Base-by-base conservation (phyloP, 345 rosid species). In the Pelargonium nanum region DNA sequence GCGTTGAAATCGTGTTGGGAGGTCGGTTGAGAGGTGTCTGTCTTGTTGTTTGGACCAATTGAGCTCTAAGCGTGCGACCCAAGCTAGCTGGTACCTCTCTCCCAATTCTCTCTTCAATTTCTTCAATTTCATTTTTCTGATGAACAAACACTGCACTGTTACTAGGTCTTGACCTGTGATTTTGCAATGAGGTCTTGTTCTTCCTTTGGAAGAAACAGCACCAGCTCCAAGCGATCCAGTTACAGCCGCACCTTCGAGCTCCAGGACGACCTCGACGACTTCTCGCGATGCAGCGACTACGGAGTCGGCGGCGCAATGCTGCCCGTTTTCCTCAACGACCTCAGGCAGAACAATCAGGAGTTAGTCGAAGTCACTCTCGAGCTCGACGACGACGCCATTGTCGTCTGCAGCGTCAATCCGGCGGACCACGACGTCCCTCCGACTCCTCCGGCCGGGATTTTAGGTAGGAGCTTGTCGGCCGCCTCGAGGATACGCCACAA, bases 361-460 rank as follows among this genome's bases (percentile, higher is more conserved):
- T 73, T 87, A 1, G 98, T 89, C 0, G 94, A 89, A 72, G 82
- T 92, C 55, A 92, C 96, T 19, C 72, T 89, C 0, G 95, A 89
- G 82, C 76, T 92, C 16, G 89, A 74, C 1, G 72, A 80, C 50
- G 87, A 89, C 69, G 76, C 86, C 70, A 77, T 85, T 53, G 70
- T 83, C 54, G 72, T 89, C 22, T 85, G 91, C 65, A 88, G 85
- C 53, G 83, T 89, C 64, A 71, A 81, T 17, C 81, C 79, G 26
- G 71, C 75, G 34, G 67, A 66, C 51, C 65, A 2, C 26, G 51
- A 21, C 44, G 32, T 57, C 40, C 45, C 10, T 9, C 54, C 28
- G 34, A 40, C 2, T 61, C 22, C 24, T 7, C 10, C 45, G 32
- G 48, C 60, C 1, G 62, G 66, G 26, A 69, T 63, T 21, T 64